Evolutionary conservation across 1,284 basidiomycete species (phyloP), one percentile per base, ranked within the genome.

Genomic region (Papiliotrema laurentii): DNA sequence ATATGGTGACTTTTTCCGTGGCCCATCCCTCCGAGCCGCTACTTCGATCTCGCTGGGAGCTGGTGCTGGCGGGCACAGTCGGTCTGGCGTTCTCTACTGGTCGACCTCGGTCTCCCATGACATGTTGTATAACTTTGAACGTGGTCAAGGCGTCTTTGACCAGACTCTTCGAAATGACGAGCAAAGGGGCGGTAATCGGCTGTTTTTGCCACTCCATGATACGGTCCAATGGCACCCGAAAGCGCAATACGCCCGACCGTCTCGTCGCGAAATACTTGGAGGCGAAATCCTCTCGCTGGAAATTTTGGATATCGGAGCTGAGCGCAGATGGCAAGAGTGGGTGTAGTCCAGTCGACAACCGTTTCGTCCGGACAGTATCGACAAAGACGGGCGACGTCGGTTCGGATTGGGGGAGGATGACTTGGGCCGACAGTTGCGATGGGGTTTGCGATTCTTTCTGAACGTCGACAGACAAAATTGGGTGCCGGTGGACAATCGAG

Each of bases 181-280:
- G 24, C 2, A 47, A 18, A 5, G 45, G 45, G 1, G 25, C 13
- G 22, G 27, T 31, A 38, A 47, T 39, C 6, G 45, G 45, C 34
- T 39, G 38, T 80, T 86, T 88, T 70, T 93, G 89, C 88, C 89
- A 92, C 45, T 82, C 79, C 87, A 93, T 90, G 73, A 92, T 81
- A 60, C 87, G 83, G 31, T 80, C 83, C 3, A 91, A 81, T 0
- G 89, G 88, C 1, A 92, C 80, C 53, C 60, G 59, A 27, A 79
- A 82, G 39, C 88, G 79, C 63, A 83, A 77, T 66, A 93, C 83
- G 0, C 89, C 89, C 3, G 83, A 86, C 16, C 83, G 81, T 62
- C 89, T 86, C 4, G 83, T 89, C n/a, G 89, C 86, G 67, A 94
- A 92, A 67, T 92, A 93, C 59, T 84, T 83, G 43, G 79, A 79